Evolutionary conservation across 208 protist species (phyloP).

Genomic region (Acanthamoeba quina): DNA sequence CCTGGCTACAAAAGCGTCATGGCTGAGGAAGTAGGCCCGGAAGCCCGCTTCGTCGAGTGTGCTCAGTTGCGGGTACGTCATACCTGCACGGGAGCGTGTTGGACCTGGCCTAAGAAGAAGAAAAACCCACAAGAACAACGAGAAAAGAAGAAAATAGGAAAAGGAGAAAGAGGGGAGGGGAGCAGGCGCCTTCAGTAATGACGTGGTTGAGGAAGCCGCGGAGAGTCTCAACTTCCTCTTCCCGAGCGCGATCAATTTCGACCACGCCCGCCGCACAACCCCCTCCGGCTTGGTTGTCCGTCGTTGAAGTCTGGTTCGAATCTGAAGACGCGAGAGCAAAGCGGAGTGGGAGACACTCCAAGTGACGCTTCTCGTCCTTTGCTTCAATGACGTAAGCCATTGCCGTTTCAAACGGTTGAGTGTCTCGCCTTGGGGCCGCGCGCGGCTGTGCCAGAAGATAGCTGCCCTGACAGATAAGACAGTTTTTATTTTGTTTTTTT

Average conservation of each 20-base stretch:
- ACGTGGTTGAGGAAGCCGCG: conserved; percentile 9
- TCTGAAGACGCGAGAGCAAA: neutral
- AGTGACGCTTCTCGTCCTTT: neutral
- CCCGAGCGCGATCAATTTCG: neutral
- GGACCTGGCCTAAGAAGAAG: neutral
- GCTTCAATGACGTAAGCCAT: neutral
- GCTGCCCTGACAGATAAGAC: too few relatives aligned
- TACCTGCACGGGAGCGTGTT: conserved; percentile 26
- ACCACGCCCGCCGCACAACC: neutral
- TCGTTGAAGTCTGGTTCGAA: neutral
- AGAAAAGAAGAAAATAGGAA: neutral
- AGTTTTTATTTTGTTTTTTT: too few relatives aligned
- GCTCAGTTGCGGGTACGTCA: conserved; percentile 29
- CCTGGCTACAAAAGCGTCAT: conserved; percentile 35
- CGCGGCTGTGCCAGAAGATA: too few relatives aligned
- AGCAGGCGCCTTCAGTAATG: neutral
- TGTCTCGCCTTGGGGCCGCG: too few relatives aligned
- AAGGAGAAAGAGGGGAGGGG: neutral
- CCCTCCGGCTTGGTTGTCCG: neutral
- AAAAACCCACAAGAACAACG: too few relatives aligned
- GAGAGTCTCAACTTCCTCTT: neutral
- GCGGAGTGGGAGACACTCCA: neutral
- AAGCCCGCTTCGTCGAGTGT: neutral
- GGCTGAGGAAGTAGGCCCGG: conserved; percentile 38
- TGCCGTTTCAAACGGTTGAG: too few relatives aligned